phyloP scores from a whole-genome alignment of 305 asterid species.

The Ajuga reptans region DNA sequence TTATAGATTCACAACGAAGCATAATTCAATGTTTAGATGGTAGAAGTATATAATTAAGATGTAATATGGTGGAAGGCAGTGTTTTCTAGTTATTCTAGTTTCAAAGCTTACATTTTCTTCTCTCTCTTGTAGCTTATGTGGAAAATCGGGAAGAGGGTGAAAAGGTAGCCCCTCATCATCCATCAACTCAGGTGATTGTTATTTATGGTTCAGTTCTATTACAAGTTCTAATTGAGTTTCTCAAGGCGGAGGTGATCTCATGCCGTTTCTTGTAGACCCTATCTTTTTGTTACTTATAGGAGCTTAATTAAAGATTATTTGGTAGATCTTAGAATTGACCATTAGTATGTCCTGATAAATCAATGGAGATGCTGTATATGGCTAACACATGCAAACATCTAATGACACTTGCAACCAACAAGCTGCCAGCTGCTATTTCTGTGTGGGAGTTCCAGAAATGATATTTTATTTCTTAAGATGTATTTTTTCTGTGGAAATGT shows the following conservation, averaged over 20 bases:
- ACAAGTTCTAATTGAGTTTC: not conserved
- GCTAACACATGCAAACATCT: not conserved
- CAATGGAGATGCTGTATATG: not conserved
- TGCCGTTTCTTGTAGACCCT: not conserved
- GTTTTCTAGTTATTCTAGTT: not conserved
- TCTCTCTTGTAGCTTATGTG: constrained; percentile 54
- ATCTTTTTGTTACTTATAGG: not conserved
- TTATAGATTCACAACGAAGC: not conserved
- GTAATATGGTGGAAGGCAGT: constrained; percentile 2
- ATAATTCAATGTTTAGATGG: not conserved
- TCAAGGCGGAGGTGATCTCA: not conserved
- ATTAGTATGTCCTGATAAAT: not conserved
- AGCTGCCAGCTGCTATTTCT: not conserved
- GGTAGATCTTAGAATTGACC: not conserved
- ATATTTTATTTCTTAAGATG: not conserved
- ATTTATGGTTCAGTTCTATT: constrained; percentile 12
- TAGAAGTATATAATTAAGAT: not conserved
- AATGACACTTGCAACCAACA: not conserved
- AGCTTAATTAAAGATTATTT: not conserved
- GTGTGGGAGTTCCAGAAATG: not conserved
- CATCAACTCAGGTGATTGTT: constrained; percentile 68
- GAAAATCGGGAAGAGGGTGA: constrained; percentile 87
- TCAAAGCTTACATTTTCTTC: not conserved
- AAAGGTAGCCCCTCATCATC: constrained; percentile 58
- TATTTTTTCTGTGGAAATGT: not conserved